Conservation (phyloP, 2,329 filamentous ascomycete species). For the Xylariaceae sp. region DNA sequence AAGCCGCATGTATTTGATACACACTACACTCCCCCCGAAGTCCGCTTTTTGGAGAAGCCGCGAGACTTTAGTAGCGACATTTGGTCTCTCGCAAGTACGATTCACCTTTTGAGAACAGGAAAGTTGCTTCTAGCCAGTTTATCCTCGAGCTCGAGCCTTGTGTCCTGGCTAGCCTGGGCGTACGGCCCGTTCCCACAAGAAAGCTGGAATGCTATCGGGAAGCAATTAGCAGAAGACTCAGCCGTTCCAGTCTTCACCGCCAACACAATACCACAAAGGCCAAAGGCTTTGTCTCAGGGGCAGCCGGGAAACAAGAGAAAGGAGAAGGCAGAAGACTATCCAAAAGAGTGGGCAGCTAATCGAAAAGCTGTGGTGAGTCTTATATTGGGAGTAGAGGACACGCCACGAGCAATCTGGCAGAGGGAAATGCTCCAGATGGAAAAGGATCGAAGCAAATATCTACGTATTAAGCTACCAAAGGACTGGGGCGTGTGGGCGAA, state of each 20-base stretch:
- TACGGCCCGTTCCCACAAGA: conserved; percentile 17
- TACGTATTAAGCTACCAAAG: conserved; percentile 11
- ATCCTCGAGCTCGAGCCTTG: conserved; percentile 12
- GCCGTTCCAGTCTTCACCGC: conserved; percentile 13
- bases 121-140: conserved; percentile 6
- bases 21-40: conserved; percentile 12
- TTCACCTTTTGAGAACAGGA: conserved; percentile 12
- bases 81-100: conserved; percentile 16
- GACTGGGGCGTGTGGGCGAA: conserved; percentile 3
- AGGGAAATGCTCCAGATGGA: neutral
- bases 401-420: neutral
- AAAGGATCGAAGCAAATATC: conserved; percentile 6
- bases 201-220: neutral
- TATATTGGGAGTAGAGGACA: conserved; percentile 8
- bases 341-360: neutral
- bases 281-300: neutral
- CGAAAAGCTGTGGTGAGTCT: neutral
- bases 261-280: conserved; percentile 4
- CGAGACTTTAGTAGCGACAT: conserved; percentile 14
- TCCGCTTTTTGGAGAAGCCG: conserved; percentile 9
- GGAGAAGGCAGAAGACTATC: neutral
- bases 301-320: neutral
- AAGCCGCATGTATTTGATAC: neutral
- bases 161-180: conserved; percentile 19
- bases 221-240: conserved; percentile 9